Base-by-base conservation (phyloP, 495 filamentous ascomycete species). In the Xylona heveae region DNA sequence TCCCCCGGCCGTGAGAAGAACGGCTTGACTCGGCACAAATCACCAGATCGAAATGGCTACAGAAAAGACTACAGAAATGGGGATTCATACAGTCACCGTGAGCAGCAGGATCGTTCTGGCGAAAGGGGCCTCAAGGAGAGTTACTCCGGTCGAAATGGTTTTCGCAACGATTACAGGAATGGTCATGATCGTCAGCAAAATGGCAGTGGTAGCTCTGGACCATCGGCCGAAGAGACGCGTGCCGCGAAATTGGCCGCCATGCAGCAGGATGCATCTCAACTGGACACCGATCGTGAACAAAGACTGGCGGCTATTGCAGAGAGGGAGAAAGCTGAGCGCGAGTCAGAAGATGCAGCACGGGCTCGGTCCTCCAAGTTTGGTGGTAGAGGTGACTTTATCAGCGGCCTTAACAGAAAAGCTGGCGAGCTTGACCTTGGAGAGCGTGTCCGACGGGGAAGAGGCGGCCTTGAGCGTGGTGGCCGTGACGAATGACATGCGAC, bases 161-260 rank as follows among this genome's bases (percentile, higher is more conserved):
- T 25, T 7, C 7, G 20, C 19, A 24, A 23, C 3, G 19, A 33
- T 4, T 7, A 7, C 15, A 33, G 14, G 7, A 4, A n/a, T 12
- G 3, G 6, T 24, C 5, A 19, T 33, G 6, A 12, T n/a, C n/a
- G n/a, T n/a, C 18, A 23, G 31, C 9, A 6, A 20, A 13, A 33
- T n/a, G 15, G 4, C 17, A n/a, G 31, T 23, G 19, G 20, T n/a
- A 15, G 22, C 31, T 23, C 31, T 12, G 16, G 9, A n/a, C 5
- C 14, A 19, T 41, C 46, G 15, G 24, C 30, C 15, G 39, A 48
- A 21, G 48, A 61, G 10, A 69, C 76, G 36, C 66, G 64, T 2
- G 66, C 63, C 5, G 56, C 62, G 13, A 85, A 78, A 44, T 57
- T 95, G 3, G 80, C 77, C 12, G 77, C 73, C 21, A 97, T 97